A percentile compares a stretch with the other conserved stretches of the same genome.
phyloP scores from a whole-genome alignment of 208 protist species.

The Strigomonas culicis region DNA sequence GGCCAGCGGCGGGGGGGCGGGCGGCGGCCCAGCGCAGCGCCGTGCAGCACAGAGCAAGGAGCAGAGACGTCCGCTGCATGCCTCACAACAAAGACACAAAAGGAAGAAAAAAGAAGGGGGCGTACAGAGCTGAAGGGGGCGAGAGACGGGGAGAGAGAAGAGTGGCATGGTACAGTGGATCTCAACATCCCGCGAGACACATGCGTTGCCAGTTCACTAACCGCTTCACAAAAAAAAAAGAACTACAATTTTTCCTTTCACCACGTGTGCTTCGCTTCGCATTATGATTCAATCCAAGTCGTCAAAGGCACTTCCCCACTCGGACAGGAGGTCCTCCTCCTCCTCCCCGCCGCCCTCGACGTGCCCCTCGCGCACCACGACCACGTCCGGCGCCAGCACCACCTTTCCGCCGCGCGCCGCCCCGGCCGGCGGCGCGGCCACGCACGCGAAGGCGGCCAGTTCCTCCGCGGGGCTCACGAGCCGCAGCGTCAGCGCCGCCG shows the following conservation, averaged over 20 bases:
- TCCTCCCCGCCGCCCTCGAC: not conserved
- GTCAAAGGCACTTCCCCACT: not conserved
- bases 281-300: too few relatives aligned
- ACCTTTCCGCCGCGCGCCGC: not conserved
- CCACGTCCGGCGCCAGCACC: slow-evolving; percentile 11
- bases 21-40: not conserved
- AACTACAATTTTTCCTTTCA: too few relatives aligned
- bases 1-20: not conserved
- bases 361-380: slow-evolving; percentile 11
- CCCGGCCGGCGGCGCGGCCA: not conserved
- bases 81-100: not conserved
- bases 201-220: too few relatives aligned
- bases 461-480: slow-evolving; percentile 55
- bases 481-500: slow-evolving; percentile 21
- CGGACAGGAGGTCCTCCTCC: not conserved
- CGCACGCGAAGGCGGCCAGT: slow-evolving; percentile 6
- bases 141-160: too few relatives aligned
- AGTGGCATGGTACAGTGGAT: too few relatives aligned
- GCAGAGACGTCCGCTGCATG: not conserved
- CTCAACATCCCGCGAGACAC: too few relatives aligned
- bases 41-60: not conserved
- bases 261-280: too few relatives aligned
- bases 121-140: not conserved
- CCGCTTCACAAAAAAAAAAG: too few relatives aligned
- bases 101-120: not conserved